Base-by-base conservation (phyloP, 2,329 filamentous ascomycete genomes). In the Talaromyces pinophilus region DNA sequence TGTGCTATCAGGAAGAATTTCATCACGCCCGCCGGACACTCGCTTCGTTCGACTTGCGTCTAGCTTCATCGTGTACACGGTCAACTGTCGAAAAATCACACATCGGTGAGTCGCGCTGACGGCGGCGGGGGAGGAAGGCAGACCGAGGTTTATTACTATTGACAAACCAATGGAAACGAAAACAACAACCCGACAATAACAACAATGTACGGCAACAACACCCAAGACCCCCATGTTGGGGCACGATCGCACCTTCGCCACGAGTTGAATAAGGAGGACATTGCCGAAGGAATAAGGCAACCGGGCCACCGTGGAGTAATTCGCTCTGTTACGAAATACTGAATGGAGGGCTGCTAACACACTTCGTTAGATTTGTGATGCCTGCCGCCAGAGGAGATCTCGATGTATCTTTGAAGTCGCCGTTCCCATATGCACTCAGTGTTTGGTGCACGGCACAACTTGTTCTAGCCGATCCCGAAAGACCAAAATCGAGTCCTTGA, bases 311-410 rank as follows among this genome's bases (percentile, higher is more conserved):
- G 48, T 2, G 48, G 48, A 22, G 64, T 66, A 65, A 25, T 22
- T 59, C 42, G 22, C 59, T 48, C 28, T 48, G n/a, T 35, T 13
- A 1, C 19, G 5, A 8, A 35, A 10, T 57, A 6, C 30, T 19
- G 30, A 6, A 38, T 22, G 4, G 52, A 13, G 52, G 33, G 54
- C 25, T 1, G 54, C 54, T 57, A 33, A 57, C 33, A 55, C 17
- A 8, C 17, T 13, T 55, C 33, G 15, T 42, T 33, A 66, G 64
- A 30, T 55, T 28, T 66, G 64, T 35, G 59, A 66, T 59, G 52
- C 64, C n/a, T 66, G 64, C 35, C 64, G 59, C 10, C 64, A 66
- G 28, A 57, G 64, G 44, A 59, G 59, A 40, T 62, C 59, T 15
- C 60, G 38, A 50, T 66, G 64, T 17, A 52, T n/a, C 10, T 66